Evolutionary conservation across 2,329 filamentous ascomycete genomes (phyloP), one percentile per base, ranked within the genome.

Genomic region (Neobulgaria alba): DNA sequence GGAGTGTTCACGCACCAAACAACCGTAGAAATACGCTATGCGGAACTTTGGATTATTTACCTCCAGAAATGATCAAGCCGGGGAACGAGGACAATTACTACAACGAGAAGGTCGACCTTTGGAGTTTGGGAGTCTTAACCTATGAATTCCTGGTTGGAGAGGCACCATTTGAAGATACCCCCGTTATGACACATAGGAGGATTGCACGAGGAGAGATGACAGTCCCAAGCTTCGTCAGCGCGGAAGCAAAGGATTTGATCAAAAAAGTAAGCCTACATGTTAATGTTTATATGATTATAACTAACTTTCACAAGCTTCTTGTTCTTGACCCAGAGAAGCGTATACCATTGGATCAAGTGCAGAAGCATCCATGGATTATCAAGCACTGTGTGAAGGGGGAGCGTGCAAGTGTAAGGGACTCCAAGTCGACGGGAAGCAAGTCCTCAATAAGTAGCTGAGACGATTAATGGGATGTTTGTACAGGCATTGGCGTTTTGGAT

Each of bases 91-190:
- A 92, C 57, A 94, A 92, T 66, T 93, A 75, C 59, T 96, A 96
- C 66, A 85, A 77, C 45, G 89, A 95, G 61, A 96, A 95, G 68
- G 86, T 98, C 21, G 92, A 98, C 60, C 67, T 96, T 47, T 98
- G 92, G 92, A 92, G 85, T 59, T 68, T 98, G 57, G 92, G 92
- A 17, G 92, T 96, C 16, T 64, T 98, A 64, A 94, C 84, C 2
- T 98, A 96, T 57, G 92, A 98, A 65, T 98, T 98, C 56, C 66
- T 98, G 44, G 86, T 94, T 23, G 92, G 92, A 45, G 88, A 95
- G 67, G 92, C 92, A 12, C 92, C 92, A 0, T 98, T 98, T 57
- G 92, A 98, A 63, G 92, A 96, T 57, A 92, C 86, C 2, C 86
- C 86, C 3, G 77, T 90, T 48, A 94, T 95, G 85, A 98, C 92